Conservation (phyloP, 129 eudicot genomes). For the Ambrosia artemisiifolia region DNA sequence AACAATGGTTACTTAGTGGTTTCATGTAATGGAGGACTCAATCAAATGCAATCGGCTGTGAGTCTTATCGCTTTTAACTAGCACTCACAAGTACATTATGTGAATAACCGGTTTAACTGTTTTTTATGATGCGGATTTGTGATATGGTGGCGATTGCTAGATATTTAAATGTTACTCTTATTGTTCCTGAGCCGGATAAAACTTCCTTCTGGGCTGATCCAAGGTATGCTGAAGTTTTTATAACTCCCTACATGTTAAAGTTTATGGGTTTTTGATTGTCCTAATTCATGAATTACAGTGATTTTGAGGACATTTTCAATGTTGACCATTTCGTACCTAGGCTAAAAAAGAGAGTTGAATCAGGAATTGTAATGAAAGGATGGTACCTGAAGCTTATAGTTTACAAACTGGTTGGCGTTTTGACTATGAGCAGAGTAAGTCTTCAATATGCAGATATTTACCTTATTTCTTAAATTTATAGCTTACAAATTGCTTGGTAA, state of each 20-base stretch:
- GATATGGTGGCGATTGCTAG: conserved; percentile 98
- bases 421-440: no score
- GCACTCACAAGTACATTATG: neutral
- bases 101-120: neutral
- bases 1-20: conserved; percentile 95
- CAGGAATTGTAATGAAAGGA: conserved; percentile 56
- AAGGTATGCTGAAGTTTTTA: conserved; percentile 43
- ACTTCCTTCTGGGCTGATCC: conserved; percentile 99
- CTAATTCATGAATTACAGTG: conserved; percentile 46
- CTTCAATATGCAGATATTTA: no score
- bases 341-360: conserved; percentile 79
- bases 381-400: no score
- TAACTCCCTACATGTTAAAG: neutral
- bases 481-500: no score
- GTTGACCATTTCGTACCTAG: conserved; percentile 92
- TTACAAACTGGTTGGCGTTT: no score
- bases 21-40: conserved; percentile 98
- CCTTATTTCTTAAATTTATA: no score
- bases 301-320: conserved; percentile 88
- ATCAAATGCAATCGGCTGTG: conserved; percentile 97
- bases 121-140: conserved; percentile 60
- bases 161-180: conserved; percentile 85
- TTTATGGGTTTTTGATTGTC: conserved; percentile 1
- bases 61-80: conserved; percentile 28
- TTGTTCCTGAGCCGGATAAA: conserved; percentile 94